A percentile compares a stretch with the other conserved stretches of the same genome.
Evolutionary conservation across 2,329 filamentous ascomycete species (phyloP).

Genomic region (Ophiocordyceps camponoti-leonardi): DNA sequence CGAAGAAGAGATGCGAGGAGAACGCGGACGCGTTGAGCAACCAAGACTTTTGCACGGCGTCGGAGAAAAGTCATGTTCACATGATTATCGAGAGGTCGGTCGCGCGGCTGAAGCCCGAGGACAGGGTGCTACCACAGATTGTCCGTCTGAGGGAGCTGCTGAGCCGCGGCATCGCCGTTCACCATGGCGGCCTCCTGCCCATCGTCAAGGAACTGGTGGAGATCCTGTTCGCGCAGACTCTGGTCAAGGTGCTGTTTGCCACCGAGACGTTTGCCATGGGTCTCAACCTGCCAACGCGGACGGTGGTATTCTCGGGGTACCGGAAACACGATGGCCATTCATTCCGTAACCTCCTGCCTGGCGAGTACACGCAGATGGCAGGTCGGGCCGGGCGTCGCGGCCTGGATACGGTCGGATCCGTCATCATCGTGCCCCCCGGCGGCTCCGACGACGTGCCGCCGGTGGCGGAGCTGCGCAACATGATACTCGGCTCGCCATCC

Average conservation of each 20-base stretch:
- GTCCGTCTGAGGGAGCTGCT: conserved; percentile 72
- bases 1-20: conserved; percentile 92
- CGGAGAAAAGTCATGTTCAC: conserved; percentile 91
- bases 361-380: conserved; percentile 98
- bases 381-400: conserved; percentile 86
- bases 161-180: conserved; percentile 79
- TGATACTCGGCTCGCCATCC: conserved; percentile 91
- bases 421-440: conserved; percentile 78
- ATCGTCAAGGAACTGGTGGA: conserved; percentile 98
- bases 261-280: conserved; percentile 99
- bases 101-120: conserved; percentile 77
- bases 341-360: conserved; percentile 80
- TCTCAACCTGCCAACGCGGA: conserved; percentile 84
- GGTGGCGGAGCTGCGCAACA: conserved; percentile 64
- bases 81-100: conserved; percentile 96
- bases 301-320: conserved; percentile 93
- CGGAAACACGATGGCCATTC: conserved; percentile 88
- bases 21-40: conserved; percentile 92
- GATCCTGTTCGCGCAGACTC: conserved; percentile 82
- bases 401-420: conserved; percentile 79
- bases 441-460: conserved; percentile 75
- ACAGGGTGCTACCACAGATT: conserved; percentile 82
- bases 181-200: conserved; percentile 83
- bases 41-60: conserved; percentile 82
- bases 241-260: conserved; percentile 94